Conservation (phyloP, 2,329 filamentous ascomycete species). For the Colletotrichum neosansevieriae region DNA sequence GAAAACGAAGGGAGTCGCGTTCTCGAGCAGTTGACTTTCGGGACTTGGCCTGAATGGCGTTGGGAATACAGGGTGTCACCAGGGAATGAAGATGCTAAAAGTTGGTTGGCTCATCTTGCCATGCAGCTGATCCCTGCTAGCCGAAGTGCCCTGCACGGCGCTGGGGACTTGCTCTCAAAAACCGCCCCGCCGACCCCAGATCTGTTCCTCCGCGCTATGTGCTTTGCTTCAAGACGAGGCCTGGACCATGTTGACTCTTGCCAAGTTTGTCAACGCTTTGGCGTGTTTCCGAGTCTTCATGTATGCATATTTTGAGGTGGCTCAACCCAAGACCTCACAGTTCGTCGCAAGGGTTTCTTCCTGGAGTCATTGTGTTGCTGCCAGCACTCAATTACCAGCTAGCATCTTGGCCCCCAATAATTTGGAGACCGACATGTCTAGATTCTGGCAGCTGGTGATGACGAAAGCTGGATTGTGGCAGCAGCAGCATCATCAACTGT, state of each 20-base stretch:
- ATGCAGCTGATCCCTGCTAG: background rate
- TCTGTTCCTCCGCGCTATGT: background rate
- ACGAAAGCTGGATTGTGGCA: no score
- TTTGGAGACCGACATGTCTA: no score
- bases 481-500: no score
- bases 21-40: background rate
- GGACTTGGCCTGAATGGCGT: background rate
- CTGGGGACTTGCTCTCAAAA: background rate
- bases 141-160: background rate
- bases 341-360: no score
- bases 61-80: constrained; percentile 1
- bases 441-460: no score
- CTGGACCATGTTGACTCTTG: background rate
- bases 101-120: background rate
- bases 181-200: constrained; percentile 19
- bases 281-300: background rate
- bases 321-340: no score
- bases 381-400: no score
- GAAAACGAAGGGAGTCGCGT: constrained; percentile 11
- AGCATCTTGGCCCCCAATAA: no score
- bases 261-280: background rate
- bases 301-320: no score
- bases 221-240: background rate
- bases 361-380: no score
- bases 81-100: background rate